Conservation (phyloP, 768 basidiomycete genomes). For the Hygrophorus russula region DNA sequence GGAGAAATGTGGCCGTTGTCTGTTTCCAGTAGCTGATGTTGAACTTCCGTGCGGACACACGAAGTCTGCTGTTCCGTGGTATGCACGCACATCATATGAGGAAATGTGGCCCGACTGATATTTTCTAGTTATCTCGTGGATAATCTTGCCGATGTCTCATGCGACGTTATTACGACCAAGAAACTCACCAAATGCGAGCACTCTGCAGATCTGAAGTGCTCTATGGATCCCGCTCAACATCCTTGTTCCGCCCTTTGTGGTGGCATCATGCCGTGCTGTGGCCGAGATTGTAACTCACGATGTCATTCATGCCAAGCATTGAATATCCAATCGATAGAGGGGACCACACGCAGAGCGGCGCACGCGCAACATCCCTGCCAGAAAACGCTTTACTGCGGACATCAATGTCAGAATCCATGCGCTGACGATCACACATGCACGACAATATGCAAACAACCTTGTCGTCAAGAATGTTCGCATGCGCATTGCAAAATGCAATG, state of each 20-base stretch:
- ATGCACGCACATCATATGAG: slow-evolving; percentile 9
- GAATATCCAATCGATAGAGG: slow-evolving; percentile 7
- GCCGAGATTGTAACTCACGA: slow-evolving; percentile 31
- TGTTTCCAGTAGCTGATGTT: slow-evolving; percentile 33
- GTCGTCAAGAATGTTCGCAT: slow-evolving; percentile 46
- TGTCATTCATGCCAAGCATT: slow-evolving; percentile 40
- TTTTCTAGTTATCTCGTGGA: slow-evolving; percentile 33
- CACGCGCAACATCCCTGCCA: slow-evolving; percentile 42
- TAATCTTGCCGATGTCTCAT: slow-evolving; percentile 29
- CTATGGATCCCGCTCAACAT: slow-evolving; percentile 25
- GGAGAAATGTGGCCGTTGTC: slow-evolving; percentile 40
- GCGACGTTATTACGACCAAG: slow-evolving; percentile 31
- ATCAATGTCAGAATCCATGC: slow-evolving; percentile 39
- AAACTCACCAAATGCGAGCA: slow-evolving; percentile 45
- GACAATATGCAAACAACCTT: slow-evolving; percentile 29
- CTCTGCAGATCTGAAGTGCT: slow-evolving; percentile 32
- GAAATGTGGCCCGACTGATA: background rate
- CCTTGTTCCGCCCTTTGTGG: slow-evolving; percentile 32
- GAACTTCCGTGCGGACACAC: slow-evolving; percentile 49
- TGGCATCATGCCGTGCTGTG: slow-evolving; percentile 40
- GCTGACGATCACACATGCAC: slow-evolving; percentile 40
- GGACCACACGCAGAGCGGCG: slow-evolving; percentile 8
- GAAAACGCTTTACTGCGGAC: slow-evolving; percentile 41
- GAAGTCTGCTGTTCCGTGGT: slow-evolving; percentile 38
- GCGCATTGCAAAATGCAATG: slow-evolving; percentile 37